A percentile compares a stretch with the other conserved stretches of the same genome.
Evolutionary conservation across 169 alveolate species (phyloP).

Genomic region (Eimeria zaria): DNA sequence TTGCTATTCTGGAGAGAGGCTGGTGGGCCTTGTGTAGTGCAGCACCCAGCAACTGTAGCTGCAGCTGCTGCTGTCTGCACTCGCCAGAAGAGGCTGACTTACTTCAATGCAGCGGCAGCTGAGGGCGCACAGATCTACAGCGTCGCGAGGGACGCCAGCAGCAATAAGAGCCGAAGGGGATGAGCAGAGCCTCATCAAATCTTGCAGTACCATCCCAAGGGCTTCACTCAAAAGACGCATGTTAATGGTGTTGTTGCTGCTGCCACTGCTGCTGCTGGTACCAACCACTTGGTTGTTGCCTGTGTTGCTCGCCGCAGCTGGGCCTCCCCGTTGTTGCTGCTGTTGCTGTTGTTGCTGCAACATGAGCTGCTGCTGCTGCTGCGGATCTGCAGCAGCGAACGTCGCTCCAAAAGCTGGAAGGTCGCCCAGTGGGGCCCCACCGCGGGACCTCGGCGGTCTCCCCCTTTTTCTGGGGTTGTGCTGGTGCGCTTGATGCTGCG

Average conservation of each 20-base stretch:
- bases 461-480: slow-evolving; percentile 67
- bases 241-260: slow-evolving; percentile 41
- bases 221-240: slow-evolving; percentile 69
- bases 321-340: slow-evolving; percentile 34
- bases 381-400: slow-evolving; percentile 53
- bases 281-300: slow-evolving; percentile 30
- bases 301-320: neutral
- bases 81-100: neutral
- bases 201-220: slow-evolving; percentile 60
- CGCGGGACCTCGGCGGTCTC: slow-evolving; percentile 59
- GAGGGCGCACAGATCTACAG: slow-evolving; percentile 63
- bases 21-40: neutral
- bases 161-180: slow-evolving; percentile 74
- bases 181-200: slow-evolving; percentile 56
- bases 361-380: slow-evolving; percentile 33
- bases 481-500: slow-evolving; percentile 50
- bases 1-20: neutral
- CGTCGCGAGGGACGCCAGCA: slow-evolving; percentile 71
- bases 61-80: neutral
- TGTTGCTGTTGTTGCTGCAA: slow-evolving; percentile 52
- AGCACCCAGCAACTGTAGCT: neutral
- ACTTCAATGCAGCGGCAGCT: slow-evolving; percentile 72
- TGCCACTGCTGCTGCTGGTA: slow-evolving; percentile 6
- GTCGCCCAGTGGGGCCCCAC: slow-evolving; percentile 51
- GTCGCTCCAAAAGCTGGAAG: slow-evolving; percentile 16